Evolutionary conservation across 2,329 filamentous ascomycete species (phyloP), one percentile per base, ranked within the genome.

Genomic region (Ceratocystis variospora): DNA sequence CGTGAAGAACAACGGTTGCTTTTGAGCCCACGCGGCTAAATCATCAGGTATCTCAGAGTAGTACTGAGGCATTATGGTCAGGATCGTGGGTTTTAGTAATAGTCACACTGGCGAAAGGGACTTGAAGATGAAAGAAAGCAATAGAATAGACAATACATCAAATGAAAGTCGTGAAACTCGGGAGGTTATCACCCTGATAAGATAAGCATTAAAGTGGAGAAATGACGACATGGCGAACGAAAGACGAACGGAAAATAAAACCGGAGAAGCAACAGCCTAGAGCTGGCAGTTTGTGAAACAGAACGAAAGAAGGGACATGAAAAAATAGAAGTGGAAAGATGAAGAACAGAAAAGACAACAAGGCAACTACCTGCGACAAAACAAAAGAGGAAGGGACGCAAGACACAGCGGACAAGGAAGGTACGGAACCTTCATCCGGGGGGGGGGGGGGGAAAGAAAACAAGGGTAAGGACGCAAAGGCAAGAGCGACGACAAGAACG

Each of bases 1-100:
- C 10, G 88, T 86, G 78, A 87, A 91, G 80, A 91, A 91, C 71
- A 92, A 77, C 66, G 85, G 82, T 71, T 92, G 88, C 10, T 77
- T 74, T 61, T 85, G 78, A 63, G 85, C 82, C 86, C 87, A 91
- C 50, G 78, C 75, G 66, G 79, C 77, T 44, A 89, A 79, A 37
- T 85, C 77, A 5, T 78, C 73, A 2, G 79, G 73, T 68, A 89
- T 79, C 46, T 78, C 79, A 19, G 79, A 72, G 72, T 78, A 86
- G 73, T 83, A 86, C 73, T 82, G 81, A 10, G 66, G 66, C 85
- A 88, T 88, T 66, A 66, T 71, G 68, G 19, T 12, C 25, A 19
- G 8, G n/a, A 37, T 17, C 55, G 25, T 5, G 12, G 8, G 12
- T 10, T 59, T 19, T 17, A 19, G 33, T 3, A 22, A 12, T n/a